Base-by-base conservation (phyloP, 208 protist species). In the Acanthamoeba quina region DNA sequence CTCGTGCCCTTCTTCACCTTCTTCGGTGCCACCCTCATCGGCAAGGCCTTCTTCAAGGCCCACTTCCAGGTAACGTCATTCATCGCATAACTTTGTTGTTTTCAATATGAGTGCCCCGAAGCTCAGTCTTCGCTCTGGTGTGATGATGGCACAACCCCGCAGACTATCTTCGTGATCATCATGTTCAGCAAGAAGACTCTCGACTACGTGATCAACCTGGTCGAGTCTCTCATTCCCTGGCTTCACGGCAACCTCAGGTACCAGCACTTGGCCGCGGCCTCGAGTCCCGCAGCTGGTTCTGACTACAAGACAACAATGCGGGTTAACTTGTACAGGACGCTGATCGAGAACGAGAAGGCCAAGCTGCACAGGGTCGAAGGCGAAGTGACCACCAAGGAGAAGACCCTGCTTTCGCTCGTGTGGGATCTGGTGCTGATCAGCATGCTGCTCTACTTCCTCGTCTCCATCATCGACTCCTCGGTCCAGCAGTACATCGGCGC, bases 1-100 rank as follows among this genome's bases (percentile, higher is more conserved):
- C 94, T 98, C 31, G 98, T 99, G 95, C 99, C 99, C 29, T 99
- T 99, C 94, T 98, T 96, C 96, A 99, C 97, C 29, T 99, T 99
- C 96, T 99, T 99, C 94, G 97, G 97, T 21, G 99, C 99, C 56
- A 99, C 98, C 9, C 93, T 99, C 29, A 96, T 99, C 80, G 99
- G 99, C 88, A 99, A 99, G 95, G 98, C 95, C 52, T 74, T 97
- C 41, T 62, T 97, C 58, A 97, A 97, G 58, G 95, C 93, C 15
- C 78, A 88, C n/a, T 24, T 88, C 56, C 78, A 88, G 78, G 78
- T 88, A 88, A 17, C 19, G 19, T 5, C 41, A 17, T 82, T 9
- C 3, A 82, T 1, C 26, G 34, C 26, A 44, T 1, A 44, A 44
- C 41, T 44, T 44, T 1, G 41, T 44, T 44, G 41, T 44, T 44